Percentiles rank a stretch among this genome's conserved stretches.
These are phyloP conservation scores for Penicillium fimorum DNA, from an alignment of 495 filamentous ascomycete genomes.

Conservation along the genomic window DNA sequence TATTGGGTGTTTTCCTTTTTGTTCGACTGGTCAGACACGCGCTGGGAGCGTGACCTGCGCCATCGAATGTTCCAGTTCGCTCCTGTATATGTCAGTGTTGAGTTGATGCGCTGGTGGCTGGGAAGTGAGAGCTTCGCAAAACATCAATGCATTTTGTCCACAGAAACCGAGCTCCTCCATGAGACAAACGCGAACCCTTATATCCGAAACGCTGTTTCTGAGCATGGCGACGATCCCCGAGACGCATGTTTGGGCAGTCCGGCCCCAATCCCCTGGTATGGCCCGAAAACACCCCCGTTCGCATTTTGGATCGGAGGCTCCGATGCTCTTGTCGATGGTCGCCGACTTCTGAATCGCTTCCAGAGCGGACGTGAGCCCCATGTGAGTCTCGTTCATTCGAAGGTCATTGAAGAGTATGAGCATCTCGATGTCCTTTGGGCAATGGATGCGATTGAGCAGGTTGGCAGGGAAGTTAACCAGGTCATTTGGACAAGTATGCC, in stretches of 20 bases:
- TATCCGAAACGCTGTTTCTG: constrained; percentile 4
- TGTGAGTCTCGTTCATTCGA: constrained; percentile 75
- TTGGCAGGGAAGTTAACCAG: constrained; percentile 77
- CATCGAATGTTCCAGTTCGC: constrained; percentile 89
- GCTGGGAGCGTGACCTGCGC: constrained; percentile 81
- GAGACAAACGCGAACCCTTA: constrained; percentile 58
- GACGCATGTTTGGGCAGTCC: constrained; percentile 29
- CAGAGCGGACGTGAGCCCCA: constrained; percentile 77
- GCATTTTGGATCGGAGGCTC: constrained; percentile 85
- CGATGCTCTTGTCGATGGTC: constrained; percentile 83
- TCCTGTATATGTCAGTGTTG: constrained; percentile 84
- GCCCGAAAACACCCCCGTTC: constrained; percentile 74
- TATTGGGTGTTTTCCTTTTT: constrained; percentile 89
- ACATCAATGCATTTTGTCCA: constrained; percentile 87
- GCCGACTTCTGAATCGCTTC: constrained; percentile 69
- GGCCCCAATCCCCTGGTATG: constrained; percentile 72
- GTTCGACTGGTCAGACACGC: constrained; percentile 82
- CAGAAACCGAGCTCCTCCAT: constrained; percentile 62
- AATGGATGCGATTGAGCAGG: constrained; percentile 81
- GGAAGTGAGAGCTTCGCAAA: constrained; percentile 86
- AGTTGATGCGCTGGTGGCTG: constrained; percentile 96
- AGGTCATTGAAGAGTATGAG: constrained; percentile 87
- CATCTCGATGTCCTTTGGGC: constrained; percentile 97
- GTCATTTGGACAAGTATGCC: constrained; percentile 76
- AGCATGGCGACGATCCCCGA: constrained; percentile 20